Evolutionary conservation across 2,329 filamentous ascomycete species (phyloP), one percentile per base, ranked within the genome.

Genomic region (Aspergillus transmontanensis): DNA sequence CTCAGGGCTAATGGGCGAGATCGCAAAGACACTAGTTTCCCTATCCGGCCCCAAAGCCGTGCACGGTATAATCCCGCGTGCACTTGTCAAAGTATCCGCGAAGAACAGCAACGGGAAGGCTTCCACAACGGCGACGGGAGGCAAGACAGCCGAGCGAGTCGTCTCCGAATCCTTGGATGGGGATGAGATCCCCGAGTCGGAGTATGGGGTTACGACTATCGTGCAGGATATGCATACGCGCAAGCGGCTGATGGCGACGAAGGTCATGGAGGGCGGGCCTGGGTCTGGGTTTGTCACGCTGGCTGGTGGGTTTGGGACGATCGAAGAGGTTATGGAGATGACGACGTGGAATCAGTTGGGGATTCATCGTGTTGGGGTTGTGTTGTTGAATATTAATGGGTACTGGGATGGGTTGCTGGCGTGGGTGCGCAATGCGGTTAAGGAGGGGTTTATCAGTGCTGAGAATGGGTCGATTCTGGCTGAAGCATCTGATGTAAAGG

Each of bases 241-340:
- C 67, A 99, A 99, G 83, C 88, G 91, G 70, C 85, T 95, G 81
- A 98, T 99, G 95, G 94, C 94, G 7, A 84, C 88, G 71, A 91
- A 94, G 77, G 93, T 98, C 19, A 86, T 96, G 28, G 85, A 87
- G 23, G 93, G 93, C 30, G 94, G 91, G 0, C 88, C 89, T 0
- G 94, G 94, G 1, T 90, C 88, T 62, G 94, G 94, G 14, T 99
- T 99, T 80, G 88, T 99, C 46, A 93, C 93, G 32, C 82, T 99
- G 63, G 88, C 87, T 60, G 94, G 94, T 50, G 95, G 95, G 0
- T 99, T 94, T 78, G 95, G 95, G 23, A 99, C 95, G 2, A 86
- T 98, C 76, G 95, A 99, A 82, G 95, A 99, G 83, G 84, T 98
- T 64, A 94, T 97, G 84, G 95, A 99, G 84, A 85, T 99, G 75